These are phyloP conservation scores for Crithidia fasciculata DNA, from an alignment of 208 protist genomes.

Conservation along the genomic window DNA sequence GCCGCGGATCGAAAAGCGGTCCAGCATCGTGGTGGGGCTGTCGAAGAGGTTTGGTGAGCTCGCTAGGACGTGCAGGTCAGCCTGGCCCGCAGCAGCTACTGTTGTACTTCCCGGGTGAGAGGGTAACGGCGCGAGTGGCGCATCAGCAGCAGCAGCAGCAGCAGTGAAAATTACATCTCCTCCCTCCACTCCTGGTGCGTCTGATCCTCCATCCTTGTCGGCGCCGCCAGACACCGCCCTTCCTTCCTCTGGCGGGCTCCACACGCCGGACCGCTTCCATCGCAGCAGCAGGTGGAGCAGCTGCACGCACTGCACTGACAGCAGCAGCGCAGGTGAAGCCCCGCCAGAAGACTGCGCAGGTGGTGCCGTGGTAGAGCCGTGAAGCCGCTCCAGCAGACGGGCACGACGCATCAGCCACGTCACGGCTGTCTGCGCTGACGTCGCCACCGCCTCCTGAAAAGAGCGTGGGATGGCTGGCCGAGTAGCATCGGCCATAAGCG, in stretches of 20 bases:
- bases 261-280: slow-evolving; percentile 51
- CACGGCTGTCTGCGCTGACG: not conserved
- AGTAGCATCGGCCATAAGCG: not conserved
- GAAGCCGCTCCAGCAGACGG: slow-evolving; percentile 3
- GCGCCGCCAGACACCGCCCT: too few relatives aligned
- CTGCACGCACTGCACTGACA: slow-evolving; percentile 63
- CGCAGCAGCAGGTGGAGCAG: slow-evolving; percentile 71
- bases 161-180: too few relatives aligned
- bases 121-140: not conserved
- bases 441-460: slow-evolving; percentile 14
- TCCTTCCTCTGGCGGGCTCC: slow-evolving; percentile 47
- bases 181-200: too few relatives aligned
- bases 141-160: too few relatives aligned
- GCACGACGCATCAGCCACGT: slow-evolving; percentile 22
- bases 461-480: not conserved
- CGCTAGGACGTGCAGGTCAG: slow-evolving; percentile 42
- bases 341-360: not conserved
- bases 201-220: too few relatives aligned
- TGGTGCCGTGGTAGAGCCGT: not conserved
- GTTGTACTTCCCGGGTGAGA: too few relatives aligned
- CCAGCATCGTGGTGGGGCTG: slow-evolving; percentile 17
- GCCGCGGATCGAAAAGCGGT: slow-evolving; percentile 29
- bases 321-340: slow-evolving; percentile 20
- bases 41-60: slow-evolving; percentile 30
- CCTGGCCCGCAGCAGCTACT: not conserved